Conservation (phyloP, 352 stramenopile species). For the Salisapilia sapeloensis region DNA sequence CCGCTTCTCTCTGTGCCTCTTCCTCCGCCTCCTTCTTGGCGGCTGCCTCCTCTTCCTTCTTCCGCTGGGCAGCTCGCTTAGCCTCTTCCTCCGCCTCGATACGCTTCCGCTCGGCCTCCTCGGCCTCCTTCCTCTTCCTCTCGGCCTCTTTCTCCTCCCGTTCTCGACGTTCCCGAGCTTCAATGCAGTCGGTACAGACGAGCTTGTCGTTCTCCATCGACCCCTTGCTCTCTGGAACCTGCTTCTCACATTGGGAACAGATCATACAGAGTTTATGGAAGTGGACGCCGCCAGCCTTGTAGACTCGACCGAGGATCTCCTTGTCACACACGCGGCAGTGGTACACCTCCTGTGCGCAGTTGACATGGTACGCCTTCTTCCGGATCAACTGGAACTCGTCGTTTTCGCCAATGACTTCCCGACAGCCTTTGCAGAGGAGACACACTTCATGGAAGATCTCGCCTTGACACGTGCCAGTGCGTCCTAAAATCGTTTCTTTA, state of each 20-base stretch:
- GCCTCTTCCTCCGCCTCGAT: conserved; percentile 27
- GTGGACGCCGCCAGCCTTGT: conserved; percentile 31
- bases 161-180: conserved; percentile 9
- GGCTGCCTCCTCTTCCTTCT: conserved; percentile 29
- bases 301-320: conserved; percentile 63
- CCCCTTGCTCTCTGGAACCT: conserved; percentile 34
- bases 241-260: conserved; percentile 50
- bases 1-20: conserved; percentile 2
- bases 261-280: conserved; percentile 75
- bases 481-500: conserved; percentile 70
- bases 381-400: conserved; percentile 67
- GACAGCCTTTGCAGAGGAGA: conserved; percentile 51
- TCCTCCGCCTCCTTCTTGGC: conserved; percentile 12
- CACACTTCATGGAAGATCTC: conserved; percentile 81
- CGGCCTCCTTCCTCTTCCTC: conserved; percentile 5
- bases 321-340: conserved; percentile 65
- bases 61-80: conserved; percentile 19
- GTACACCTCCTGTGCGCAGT: conserved; percentile 49
- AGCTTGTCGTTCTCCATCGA: conserved; percentile 33
- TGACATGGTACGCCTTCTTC: conserved; percentile 63
- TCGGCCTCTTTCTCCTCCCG: conserved; percentile 11
- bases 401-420: conserved; percentile 58
- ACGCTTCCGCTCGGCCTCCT: conserved; percentile 23
- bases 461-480: conserved; percentile 51
- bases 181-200: conserved; percentile 31